phyloP scores from a whole-genome alignment of 305 asterid species.

The Striga hermonthica region DNA sequence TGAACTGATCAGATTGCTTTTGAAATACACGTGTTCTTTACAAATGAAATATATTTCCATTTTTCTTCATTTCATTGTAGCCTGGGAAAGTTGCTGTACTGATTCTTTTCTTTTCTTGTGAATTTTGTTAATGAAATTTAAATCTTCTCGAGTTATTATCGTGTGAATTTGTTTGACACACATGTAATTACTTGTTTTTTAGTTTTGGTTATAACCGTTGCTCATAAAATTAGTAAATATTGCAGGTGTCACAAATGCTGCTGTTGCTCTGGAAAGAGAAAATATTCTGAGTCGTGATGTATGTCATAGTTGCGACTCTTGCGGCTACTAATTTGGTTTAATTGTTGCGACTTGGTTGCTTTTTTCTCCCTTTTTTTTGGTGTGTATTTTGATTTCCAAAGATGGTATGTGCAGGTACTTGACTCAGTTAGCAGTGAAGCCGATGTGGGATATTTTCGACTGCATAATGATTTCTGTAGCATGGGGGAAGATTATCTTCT shows the following conservation, averaged over 20 bases:
- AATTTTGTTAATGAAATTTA: background rate
- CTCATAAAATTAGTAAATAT: slow-evolving; percentile 4
- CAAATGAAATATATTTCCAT: too few species aligned
- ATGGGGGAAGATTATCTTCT: slow-evolving; percentile 76
- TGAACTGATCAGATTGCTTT: slow-evolving; percentile 11
- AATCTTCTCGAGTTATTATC: background rate
- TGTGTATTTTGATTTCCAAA: background rate
- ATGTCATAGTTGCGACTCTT: slow-evolving; percentile 35
- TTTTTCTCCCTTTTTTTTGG: background rate
- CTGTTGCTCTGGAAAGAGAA: slow-evolving; percentile 34
- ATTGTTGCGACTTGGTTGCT: too few species aligned
- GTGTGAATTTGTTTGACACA: slow-evolving; percentile 10
- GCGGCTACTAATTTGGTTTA: too few species aligned
- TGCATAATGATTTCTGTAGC: slow-evolving; percentile 56
- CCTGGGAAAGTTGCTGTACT: background rate
- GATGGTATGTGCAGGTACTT: slow-evolving; percentile 40
- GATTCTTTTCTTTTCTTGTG: too few species aligned
- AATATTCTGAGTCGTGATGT: slow-evolving; percentile 44
- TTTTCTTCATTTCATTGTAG: background rate
- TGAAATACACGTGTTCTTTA: too few species aligned
- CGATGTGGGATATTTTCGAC: slow-evolving; percentile 51
- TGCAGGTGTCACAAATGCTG: slow-evolving; percentile 43
- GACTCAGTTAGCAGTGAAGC: slow-evolving; percentile 47
- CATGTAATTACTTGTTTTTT: too few species aligned
- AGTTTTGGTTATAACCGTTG: too few species aligned